A percentile compares a stretch with the other conserved stretches of the same genome.
phyloP scores from a whole-genome alignment of 805 yeast species.

The Teunomyces tritomae region DNA sequence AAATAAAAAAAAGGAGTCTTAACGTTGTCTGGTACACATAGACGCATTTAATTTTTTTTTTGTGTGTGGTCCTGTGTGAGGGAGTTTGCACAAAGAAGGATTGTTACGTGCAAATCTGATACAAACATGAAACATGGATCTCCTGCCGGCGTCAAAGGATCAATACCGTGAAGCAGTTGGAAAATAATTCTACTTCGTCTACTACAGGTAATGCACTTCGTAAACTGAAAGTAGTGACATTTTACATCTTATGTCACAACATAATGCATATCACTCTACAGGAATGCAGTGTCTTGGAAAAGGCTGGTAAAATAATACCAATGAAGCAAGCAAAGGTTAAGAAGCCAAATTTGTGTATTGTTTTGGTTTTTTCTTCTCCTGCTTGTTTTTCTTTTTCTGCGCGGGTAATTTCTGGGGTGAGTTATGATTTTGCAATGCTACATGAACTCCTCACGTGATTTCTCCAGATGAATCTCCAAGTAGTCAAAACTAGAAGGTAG shows the following conservation, averaged over 20 bases:
- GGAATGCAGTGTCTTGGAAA: neutral
- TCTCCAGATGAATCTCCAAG: too few species aligned
- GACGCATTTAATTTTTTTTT: neutral
- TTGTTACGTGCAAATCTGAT: neutral
- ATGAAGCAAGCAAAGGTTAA: too few species aligned
- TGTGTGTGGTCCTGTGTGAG: neutral
- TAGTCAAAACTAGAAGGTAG: too few species aligned
- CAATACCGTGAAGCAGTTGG: neutral
- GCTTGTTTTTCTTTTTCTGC: too few species aligned
- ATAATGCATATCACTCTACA: too few species aligned
- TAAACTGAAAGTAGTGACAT: neutral
- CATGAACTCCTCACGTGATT: too few species aligned
- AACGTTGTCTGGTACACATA: neutral
- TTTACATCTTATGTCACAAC: neutral
- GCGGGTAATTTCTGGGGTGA: too few species aligned
- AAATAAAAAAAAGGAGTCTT: neutral
- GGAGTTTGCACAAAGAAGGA: neutral
- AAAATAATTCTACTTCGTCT: neutral
- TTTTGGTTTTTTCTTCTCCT: too few species aligned
- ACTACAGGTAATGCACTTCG: neutral
- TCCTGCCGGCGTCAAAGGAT: neutral
- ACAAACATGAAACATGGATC: conserved; percentile 1
- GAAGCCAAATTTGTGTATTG: too few species aligned
- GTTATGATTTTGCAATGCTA: too few species aligned
- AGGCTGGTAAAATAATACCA: neutral